Evolutionary conservation across 345 rosid genomes (phyloP).

Genomic region (Garcia nutans): DNA sequence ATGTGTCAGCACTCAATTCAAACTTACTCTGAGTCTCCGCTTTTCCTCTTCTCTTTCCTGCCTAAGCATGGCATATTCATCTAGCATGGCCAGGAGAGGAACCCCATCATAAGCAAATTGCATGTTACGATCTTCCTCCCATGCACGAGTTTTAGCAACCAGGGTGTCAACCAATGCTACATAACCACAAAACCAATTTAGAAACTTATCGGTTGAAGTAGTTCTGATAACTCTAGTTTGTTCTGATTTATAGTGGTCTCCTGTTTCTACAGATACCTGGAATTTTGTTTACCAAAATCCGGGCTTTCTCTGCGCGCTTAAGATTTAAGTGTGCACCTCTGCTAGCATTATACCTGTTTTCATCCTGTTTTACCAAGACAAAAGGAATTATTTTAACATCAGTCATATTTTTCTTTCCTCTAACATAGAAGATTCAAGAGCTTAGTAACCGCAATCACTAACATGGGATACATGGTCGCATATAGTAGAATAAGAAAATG

Average conservation of each 20-base stretch:
- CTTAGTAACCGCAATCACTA: background rate
- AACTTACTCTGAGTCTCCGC: conserved; percentile 65
- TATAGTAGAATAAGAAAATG: too few relatives aligned
- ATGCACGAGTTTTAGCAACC: conserved; percentile 75
- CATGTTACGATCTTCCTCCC: conserved; percentile 76
- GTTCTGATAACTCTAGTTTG: too few relatives aligned
- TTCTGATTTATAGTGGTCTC: background rate
- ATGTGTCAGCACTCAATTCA: background rate
- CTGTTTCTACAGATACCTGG: conserved; percentile 56
- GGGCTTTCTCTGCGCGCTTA: conserved; percentile 97
- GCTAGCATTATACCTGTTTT: conserved; percentile 93
- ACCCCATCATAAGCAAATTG: conserved; percentile 85
- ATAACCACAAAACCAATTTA: conserved; percentile 16
- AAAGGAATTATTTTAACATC: background rate
- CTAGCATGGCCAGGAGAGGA: conserved; percentile 90
- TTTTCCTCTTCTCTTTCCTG: conserved; percentile 98
- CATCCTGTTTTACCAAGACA: conserved; percentile 63
- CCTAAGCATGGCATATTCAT: conserved; percentile 88
- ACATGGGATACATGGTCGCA: background rate
- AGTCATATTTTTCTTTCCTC: background rate
- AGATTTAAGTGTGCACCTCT: conserved; percentile 98
- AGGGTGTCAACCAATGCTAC: conserved; percentile 80
- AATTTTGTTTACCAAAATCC: conserved; percentile 90
- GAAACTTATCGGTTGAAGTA: background rate
- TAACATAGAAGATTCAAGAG: background rate